Evolutionary conservation across 1,284 basidiomycete species (phyloP).

Genomic region (Fomitopsis palustris): DNA sequence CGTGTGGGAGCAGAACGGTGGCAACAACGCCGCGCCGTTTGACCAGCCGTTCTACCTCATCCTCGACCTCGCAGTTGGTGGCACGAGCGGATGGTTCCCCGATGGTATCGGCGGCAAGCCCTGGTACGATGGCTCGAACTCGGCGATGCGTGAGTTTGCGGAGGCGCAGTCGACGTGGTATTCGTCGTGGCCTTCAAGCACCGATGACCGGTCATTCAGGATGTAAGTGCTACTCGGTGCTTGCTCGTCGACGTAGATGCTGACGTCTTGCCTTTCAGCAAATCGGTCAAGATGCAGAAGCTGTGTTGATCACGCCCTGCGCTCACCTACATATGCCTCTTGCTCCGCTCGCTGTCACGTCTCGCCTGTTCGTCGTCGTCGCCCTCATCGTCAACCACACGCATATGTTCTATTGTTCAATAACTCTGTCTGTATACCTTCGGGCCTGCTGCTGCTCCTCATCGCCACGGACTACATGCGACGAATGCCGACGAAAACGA

Average conservation of each 20-base stretch:
- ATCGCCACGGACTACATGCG: neutral
- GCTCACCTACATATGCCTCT: neutral
- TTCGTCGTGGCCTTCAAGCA: constrained; percentile 63
- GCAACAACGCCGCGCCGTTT: constrained; percentile 65
- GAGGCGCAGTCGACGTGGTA: constrained; percentile 61
- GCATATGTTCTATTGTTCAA: neutral
- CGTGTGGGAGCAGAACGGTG: constrained; percentile 43
- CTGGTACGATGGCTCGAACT: constrained; percentile 70
- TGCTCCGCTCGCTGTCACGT: neutral
- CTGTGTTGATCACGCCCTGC: constrained; percentile 10
- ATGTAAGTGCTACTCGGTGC: constrained; percentile 47
- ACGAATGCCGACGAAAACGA: neutral
- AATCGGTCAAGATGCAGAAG: constrained; percentile 69
- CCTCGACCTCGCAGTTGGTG: constrained; percentile 77
- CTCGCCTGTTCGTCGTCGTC: neutral
- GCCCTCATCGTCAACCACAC: neutral
- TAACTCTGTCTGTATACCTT: neutral
- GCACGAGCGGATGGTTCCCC: constrained; percentile 88
- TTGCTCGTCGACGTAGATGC: constrained; percentile 1
- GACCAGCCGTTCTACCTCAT: constrained; percentile 83
- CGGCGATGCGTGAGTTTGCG: constrained; percentile 71
- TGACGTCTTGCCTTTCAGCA: constrained; percentile 27
- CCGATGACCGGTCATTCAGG: constrained; percentile 63
- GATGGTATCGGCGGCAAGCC: constrained; percentile 72
- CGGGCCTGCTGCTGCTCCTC: neutral